A percentile compares a stretch with the other conserved stretches of the same genome.
Evolutionary conservation across 2,329 filamentous ascomycete species (phyloP).

Genomic region (Ceratocystis diversiconidia): DNA sequence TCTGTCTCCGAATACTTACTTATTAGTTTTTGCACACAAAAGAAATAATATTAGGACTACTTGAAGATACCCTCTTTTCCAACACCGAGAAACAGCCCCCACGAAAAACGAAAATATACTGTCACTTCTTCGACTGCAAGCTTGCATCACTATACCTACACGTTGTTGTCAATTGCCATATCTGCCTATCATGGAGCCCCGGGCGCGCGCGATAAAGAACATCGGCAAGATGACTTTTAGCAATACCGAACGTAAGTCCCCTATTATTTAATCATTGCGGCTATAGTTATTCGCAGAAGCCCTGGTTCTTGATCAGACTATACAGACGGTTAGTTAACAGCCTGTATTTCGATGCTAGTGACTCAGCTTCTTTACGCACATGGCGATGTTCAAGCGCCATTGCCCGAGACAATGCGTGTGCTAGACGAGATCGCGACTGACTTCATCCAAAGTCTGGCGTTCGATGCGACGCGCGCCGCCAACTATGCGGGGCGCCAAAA

Average conservation of each 20-base stretch:
- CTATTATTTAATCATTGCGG: background rate
- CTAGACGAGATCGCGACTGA: constrained; percentile 94
- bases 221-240: constrained; percentile 73
- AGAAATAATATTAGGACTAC: background rate
- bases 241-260: constrained; percentile 49
- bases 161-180: background rate
- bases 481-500: constrained; percentile 83
- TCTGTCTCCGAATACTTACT: background rate
- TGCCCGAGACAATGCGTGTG: constrained; percentile 70
- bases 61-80: background rate
- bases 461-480: constrained; percentile 73
- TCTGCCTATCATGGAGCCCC: constrained; percentile 50
- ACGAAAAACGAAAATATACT: background rate
- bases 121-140: background rate
- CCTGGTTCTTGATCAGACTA: too few species aligned
- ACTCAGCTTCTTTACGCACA: constrained; percentile 63
- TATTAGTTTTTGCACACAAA: background rate
- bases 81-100: background rate
- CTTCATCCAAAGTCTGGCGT: constrained; percentile 87
- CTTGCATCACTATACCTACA: background rate
- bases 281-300: background rate
- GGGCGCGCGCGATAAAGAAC: constrained; percentile 64
- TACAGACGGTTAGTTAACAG: too few species aligned
- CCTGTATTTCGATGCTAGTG: constrained; percentile 32
- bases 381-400: constrained; percentile 62